These are phyloP conservation scores for Immersiporthe knoxdaviesiana DNA, from an alignment of 2,329 filamentous ascomycete species.

Conservation along the genomic window DNA sequence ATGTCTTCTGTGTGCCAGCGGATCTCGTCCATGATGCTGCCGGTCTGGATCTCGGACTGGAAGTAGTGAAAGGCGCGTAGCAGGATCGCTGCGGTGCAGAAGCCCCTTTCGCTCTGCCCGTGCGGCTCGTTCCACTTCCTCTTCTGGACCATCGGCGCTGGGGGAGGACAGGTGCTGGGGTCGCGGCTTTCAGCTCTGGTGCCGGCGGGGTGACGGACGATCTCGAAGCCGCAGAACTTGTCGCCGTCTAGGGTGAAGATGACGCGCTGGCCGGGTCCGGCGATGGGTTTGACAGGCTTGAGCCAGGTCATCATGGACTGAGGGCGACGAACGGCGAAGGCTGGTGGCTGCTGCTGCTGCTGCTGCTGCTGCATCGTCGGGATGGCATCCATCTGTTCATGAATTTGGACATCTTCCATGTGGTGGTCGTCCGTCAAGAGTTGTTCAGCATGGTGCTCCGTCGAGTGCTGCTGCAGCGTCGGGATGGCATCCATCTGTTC, in stretches of 20 bases:
- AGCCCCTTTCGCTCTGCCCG: background rate
- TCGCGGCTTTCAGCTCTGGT: background rate
- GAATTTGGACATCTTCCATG: background rate
- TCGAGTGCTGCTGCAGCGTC: too few species aligned
- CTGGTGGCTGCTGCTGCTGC: background rate
- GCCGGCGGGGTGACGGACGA: background rate
- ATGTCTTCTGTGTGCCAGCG: background rate
- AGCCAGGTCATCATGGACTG: too few species aligned
- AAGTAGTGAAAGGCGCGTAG: background rate
- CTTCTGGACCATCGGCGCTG: background rate
- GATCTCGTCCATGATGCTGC: background rate
- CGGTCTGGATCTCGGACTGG: background rate
- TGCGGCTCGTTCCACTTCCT: background rate
- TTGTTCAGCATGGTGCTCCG: too few species aligned
- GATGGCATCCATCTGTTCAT: background rate
- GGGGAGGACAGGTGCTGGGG: background rate
- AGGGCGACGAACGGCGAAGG: background rate
- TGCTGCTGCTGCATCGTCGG: background rate
- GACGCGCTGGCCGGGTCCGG: background rate
- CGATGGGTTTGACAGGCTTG: background rate
- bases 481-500: too few species aligned
- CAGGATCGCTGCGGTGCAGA: constrained; percentile 4
- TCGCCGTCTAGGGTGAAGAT: background rate
- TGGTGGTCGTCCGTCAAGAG: background rate
- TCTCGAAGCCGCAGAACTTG: constrained; percentile 1